Evolutionary conservation across 2,329 filamentous ascomycete species (phyloP).

Genomic region (Aspergillus candidus): DNA sequence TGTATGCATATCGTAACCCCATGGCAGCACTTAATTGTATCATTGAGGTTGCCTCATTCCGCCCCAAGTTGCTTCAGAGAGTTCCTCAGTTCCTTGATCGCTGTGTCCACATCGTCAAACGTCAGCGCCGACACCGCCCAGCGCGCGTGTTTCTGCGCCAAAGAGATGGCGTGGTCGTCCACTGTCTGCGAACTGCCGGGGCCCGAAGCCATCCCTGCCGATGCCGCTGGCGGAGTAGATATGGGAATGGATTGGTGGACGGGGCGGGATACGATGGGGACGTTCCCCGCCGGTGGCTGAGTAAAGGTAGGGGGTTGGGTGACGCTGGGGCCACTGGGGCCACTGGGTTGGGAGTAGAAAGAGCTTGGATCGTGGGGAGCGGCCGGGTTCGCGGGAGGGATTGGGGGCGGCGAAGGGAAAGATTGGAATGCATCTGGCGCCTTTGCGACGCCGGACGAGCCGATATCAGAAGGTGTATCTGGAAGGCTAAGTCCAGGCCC

Average conservation of each 20-base stretch:
- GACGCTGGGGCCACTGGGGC: slow-evolving; percentile 5
- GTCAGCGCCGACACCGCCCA: slow-evolving; percentile 96
- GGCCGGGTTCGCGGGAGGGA: slow-evolving; percentile 20
- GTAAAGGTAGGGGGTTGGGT: slow-evolving; percentile 18
- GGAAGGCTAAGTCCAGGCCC: slow-evolving; percentile 24
- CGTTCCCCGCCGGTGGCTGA: slow-evolving; percentile 22
- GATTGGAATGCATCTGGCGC: slow-evolving; percentile 34
- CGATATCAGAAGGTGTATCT: slow-evolving; percentile 25
- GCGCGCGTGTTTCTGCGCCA: slow-evolving; percentile 90
- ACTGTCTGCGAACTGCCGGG: slow-evolving; percentile 28
- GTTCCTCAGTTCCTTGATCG: slow-evolving; percentile 72
- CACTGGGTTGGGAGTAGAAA: slow-evolving; percentile 17
- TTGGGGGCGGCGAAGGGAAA: slow-evolving; percentile 35
- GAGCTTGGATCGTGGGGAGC: slow-evolving; percentile 17
- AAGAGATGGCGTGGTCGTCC: slow-evolving; percentile 67
- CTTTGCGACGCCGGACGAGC: slow-evolving; percentile 8
- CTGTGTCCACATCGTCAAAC: slow-evolving; percentile 90
- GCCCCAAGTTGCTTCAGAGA: slow-evolving; percentile 68
- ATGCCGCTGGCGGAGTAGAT: slow-evolving; percentile 14
- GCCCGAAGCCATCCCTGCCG: slow-evolving; percentile 15
- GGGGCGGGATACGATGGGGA: slow-evolving; percentile 15
- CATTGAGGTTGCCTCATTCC: slow-evolving; percentile 30
- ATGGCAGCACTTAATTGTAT: background rate
- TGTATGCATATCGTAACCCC: background rate
- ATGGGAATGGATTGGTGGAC: slow-evolving; percentile 16